Evolutionary conservation across 2,329 filamentous ascomycete species (phyloP).

Genomic region (Mycosphaerelloides madeirae): DNA sequence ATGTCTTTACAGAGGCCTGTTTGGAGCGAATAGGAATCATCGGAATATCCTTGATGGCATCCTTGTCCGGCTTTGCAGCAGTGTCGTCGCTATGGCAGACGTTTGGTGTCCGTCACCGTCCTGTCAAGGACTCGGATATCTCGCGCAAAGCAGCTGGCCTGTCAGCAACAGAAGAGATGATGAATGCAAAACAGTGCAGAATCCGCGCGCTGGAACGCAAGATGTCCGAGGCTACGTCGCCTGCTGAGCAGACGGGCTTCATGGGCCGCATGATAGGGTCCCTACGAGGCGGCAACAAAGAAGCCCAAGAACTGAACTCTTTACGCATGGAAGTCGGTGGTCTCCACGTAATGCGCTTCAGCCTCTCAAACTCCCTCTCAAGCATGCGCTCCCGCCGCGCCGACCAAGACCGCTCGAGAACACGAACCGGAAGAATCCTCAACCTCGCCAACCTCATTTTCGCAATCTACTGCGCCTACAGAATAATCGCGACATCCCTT

Average conservation of each 20-base stretch:
- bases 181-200: slow-evolving; percentile 67
- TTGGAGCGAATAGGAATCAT: slow-evolving; percentile 71
- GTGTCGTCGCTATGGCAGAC: slow-evolving; percentile 83
- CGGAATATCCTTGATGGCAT: slow-evolving; percentile 79
- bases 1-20: slow-evolving; percentile 52
- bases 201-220: slow-evolving; percentile 67
- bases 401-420: slow-evolving; percentile 63
- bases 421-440: slow-evolving; percentile 60
- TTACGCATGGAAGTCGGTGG: slow-evolving; percentile 73
- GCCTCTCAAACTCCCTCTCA: slow-evolving; percentile 61
- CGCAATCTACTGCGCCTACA: slow-evolving; percentile 78
- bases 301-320: slow-evolving; percentile 49
- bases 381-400: slow-evolving; percentile 60
- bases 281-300: slow-evolving; percentile 58
- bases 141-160: slow-evolving; percentile 72
- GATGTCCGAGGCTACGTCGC: slow-evolving; percentile 38
- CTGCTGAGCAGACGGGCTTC: slow-evolving; percentile 50
- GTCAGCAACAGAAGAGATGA: slow-evolving; percentile 73
- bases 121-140: slow-evolving; percentile 63
- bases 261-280: slow-evolving; percentile 70
- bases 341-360: slow-evolving; percentile 72
- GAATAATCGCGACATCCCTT: slow-evolving; percentile 67
- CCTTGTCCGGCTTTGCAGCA: slow-evolving; percentile 84
- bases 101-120: slow-evolving; percentile 61
- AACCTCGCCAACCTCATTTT: slow-evolving; percentile 64